These are phyloP conservation scores for Termitomyces sp. DNA, from an alignment of 1,284 basidiomycete genomes.

Conservation along the genomic window DNA sequence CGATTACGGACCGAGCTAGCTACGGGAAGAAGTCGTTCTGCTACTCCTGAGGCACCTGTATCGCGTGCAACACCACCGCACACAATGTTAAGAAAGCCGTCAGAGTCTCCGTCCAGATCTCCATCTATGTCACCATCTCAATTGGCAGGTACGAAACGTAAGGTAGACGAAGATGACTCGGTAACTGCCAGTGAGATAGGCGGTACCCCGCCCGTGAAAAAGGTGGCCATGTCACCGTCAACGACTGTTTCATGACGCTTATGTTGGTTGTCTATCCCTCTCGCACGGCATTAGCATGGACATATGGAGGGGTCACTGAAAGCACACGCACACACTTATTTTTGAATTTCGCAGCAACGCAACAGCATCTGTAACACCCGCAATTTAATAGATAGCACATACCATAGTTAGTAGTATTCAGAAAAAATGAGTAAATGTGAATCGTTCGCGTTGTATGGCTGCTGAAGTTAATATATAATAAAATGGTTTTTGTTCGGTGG, in stretches of 20 bases:
- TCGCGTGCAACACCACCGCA: slow-evolving; percentile 41
- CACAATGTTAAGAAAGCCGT: slow-evolving; percentile 24
- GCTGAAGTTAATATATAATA: not conserved
- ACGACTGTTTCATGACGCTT: slow-evolving; percentile 8
- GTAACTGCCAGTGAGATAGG: slow-evolving; percentile 32
- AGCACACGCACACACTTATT: slow-evolving; percentile 11
- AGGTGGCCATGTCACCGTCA: slow-evolving; percentile 37
- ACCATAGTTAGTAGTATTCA: slow-evolving; percentile 7
- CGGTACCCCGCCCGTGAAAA: slow-evolving; percentile 55
- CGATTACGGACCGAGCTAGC: slow-evolving; percentile 56
- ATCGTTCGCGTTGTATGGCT: not conserved
- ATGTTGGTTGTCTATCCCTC: not conserved
- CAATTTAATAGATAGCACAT: slow-evolving; percentile 15
- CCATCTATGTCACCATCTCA: slow-evolving; percentile 44
- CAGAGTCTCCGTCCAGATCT: slow-evolving; percentile 26
- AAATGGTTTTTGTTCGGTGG: too few species aligned
- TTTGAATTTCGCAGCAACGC: slow-evolving; percentile 8
- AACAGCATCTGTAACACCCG: slow-evolving; percentile 17
- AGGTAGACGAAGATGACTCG: slow-evolving; percentile 49
- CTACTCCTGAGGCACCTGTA: slow-evolving; percentile 56
- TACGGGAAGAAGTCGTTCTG: slow-evolving; percentile 65
- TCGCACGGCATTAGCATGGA: slow-evolving; percentile 11
- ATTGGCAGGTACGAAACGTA: slow-evolving; percentile 60
- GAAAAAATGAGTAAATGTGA: not conserved
- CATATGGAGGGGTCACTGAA: slow-evolving; percentile 11